Base-by-base conservation (phyloP, 345 rosid species). In the Arabis alpina region DNA sequence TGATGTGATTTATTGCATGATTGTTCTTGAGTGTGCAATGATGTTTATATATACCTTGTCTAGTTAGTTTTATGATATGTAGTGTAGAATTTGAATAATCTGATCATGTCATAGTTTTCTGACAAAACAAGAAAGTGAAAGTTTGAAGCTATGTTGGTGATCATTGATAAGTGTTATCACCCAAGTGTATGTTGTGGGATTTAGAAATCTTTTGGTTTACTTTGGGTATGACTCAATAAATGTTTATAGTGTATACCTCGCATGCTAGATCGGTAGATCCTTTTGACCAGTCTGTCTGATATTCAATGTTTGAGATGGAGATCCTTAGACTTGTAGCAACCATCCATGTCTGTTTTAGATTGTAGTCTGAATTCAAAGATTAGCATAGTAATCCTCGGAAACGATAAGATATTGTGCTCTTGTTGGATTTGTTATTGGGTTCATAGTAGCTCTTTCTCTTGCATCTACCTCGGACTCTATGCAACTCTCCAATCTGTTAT, bases 141-240 rank as follows among this genome's bases (percentile, higher is more conserved):
- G 23, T 0, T 23, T 40, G 9, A 12, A 24, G 16, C 4, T 37
- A 7, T 1, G 14, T 42, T 24, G 11, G 3, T 40, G 12, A 41
- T 40, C 63, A 58, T 12, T 54, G 42, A 6, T 2, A 39, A 10
- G n/a, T 36, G 27, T 14, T 34, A 10, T 30, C 5, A 23, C 59
- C 59, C 41, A 8, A 32, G 41, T 54, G n/a, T 51, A 51, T 51
- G 36, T 43, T 61, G 39, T 61, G 52, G 40, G 43, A 47, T 47
- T 15, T 62, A 11, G 39, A 36, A 36, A 36, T 8, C 39, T 7
- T 36, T 36, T 36, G 9, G 39, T 6, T 34, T 34, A 7, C 37
- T 34, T 11, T 34, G n/a, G n/a, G n/a, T n/a, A n/a, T n/a, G n/a
- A n/a, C n/a, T n/a, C n/a, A n/a, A n/a, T n/a, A n/a, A n/a, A n/a